Conservation (phyloP, 768 basidiomycete species). For the Lyophyllum atratum region DNA sequence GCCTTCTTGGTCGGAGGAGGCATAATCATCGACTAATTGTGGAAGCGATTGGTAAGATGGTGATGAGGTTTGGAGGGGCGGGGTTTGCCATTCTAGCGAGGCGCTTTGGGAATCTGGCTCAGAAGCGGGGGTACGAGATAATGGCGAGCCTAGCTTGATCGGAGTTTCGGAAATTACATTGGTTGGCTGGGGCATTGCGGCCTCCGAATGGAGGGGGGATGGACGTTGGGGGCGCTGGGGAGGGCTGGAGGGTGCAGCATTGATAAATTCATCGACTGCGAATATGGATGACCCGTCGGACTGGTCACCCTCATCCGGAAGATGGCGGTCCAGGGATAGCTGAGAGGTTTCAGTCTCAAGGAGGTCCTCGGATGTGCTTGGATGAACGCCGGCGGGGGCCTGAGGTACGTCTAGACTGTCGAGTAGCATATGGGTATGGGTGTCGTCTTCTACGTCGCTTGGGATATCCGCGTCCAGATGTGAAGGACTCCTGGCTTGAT, state of each 20-base stretch:
- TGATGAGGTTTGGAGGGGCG: not conserved
- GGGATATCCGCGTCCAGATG: not conserved
- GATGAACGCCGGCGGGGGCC: not conserved
- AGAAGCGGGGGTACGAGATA: not conserved
- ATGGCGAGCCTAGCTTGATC: not conserved
- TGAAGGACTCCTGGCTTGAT: constrained; percentile 1
- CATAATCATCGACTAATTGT: not conserved
- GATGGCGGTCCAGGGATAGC: not conserved
- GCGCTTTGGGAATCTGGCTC: not conserved
- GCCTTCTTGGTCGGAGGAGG: not conserved
- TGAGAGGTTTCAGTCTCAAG: not conserved
- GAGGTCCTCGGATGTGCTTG: constrained; percentile 1
- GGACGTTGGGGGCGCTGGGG: not conserved
- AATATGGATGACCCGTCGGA: not conserved
- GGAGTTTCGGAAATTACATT: not conserved
- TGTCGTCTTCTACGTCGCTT: constrained; percentile 14
- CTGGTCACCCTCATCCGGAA: constrained; percentile 2
- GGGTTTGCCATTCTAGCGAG: not conserved
- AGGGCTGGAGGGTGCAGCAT: not conserved
- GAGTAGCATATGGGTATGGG: constrained; percentile 18
- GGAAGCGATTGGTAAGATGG: not conserved
- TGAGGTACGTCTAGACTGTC: constrained; percentile 1
- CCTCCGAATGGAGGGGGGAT: not conserved
- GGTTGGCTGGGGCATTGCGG: not conserved
- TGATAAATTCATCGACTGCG: constrained; percentile 4